Evolutionary conservation across 257 asterid genomes (phyloP).

Genomic region (Paulownia fortunei): DNA sequence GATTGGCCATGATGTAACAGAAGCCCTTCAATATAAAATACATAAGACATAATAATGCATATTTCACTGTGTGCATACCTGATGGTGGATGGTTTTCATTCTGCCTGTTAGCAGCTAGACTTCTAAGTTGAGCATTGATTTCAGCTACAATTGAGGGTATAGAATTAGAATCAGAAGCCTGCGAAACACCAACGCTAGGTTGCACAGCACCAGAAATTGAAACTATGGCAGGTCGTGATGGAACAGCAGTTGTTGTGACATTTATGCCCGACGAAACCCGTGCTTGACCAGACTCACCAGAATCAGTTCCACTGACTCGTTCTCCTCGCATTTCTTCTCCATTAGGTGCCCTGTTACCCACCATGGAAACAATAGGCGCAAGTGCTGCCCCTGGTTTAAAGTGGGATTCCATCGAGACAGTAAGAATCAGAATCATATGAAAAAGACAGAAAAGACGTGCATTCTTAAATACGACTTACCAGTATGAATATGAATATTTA

Average conservation of each 20-base stretch:
- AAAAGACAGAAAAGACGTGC: background rate
- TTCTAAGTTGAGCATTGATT: slow-evolving; percentile 43
- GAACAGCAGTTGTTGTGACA: slow-evolving; percentile 43
- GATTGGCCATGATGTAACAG: slow-evolving; percentile 40
- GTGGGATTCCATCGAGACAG: slow-evolving; percentile 4
- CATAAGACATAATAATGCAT: background rate
- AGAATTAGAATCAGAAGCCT: slow-evolving; percentile 42
- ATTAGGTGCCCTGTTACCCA: slow-evolving; percentile 52
- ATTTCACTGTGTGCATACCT: slow-evolving; percentile 42
- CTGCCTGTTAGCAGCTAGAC: slow-evolving; percentile 38
- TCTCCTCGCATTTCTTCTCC: slow-evolving; percentile 66
- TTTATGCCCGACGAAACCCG: slow-evolving; percentile 46
- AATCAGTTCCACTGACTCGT: slow-evolving; percentile 42
- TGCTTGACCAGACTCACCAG: slow-evolving; percentile 61
- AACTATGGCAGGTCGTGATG: slow-evolving; percentile 45
- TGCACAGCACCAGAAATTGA: slow-evolving; percentile 47
- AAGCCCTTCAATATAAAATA: slow-evolving; percentile 19
- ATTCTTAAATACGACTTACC: slow-evolving; percentile 50
- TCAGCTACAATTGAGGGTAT: slow-evolving; percentile 41
- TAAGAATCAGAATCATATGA: slow-evolving; percentile 19
- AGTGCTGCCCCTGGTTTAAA: slow-evolving; percentile 52
- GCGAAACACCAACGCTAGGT: slow-evolving; percentile 44
- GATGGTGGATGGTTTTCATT: slow-evolving; percentile 37
- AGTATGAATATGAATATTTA: slow-evolving; percentile 86
- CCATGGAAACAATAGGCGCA: slow-evolving; percentile 51